phyloP scores from a whole-genome alignment of 2,329 filamentous ascomycete species.

The Xylaria polymorpha region DNA sequence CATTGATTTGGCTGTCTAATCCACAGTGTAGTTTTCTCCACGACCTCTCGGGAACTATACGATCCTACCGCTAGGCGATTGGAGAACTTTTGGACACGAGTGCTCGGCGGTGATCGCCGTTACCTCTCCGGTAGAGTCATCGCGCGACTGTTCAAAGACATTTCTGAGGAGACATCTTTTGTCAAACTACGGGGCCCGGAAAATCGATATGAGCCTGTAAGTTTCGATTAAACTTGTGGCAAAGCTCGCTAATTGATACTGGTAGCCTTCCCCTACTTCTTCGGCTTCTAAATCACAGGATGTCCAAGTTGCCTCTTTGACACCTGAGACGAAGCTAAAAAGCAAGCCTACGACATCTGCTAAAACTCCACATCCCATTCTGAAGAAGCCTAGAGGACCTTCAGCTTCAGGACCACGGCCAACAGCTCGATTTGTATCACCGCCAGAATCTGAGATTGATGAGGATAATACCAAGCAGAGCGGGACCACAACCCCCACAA shows the following conservation, averaged over 20 bases:
- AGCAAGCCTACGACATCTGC: conserved; percentile 53
- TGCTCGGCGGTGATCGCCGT: conserved; percentile 69
- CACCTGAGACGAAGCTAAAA: conserved; percentile 42
- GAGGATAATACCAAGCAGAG: conserved; percentile 49
- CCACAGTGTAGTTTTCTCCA: conserved; percentile 65
- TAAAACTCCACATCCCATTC: conserved; percentile 65
- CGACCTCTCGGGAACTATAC: conserved; percentile 66
- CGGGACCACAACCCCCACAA: conserved; percentile 57
- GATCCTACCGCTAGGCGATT: conserved; percentile 72
- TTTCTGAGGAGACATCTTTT: conserved; percentile 68
- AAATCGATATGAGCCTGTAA: conserved; percentile 66
- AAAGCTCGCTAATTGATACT: conserved; percentile 36
- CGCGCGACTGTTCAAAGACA: conserved; percentile 67
- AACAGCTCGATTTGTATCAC: conserved; percentile 71
- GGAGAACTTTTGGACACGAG: conserved; percentile 75
- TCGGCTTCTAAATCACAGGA: conserved; percentile 34
- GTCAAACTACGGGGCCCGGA: conserved; percentile 65
- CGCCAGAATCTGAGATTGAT: conserved; percentile 61
- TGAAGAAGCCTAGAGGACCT: conserved; percentile 68
- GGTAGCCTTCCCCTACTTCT: conserved; percentile 43
- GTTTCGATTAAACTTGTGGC: conserved; percentile 37
- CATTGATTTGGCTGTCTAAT: conserved; percentile 32
- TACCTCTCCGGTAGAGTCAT: conserved; percentile 64
- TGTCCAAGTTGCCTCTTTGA: conserved; percentile 31
- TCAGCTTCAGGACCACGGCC: conserved; percentile 65